phyloP scores from a whole-genome alignment of 306 rosid genomes.

The Dicorynia guianensis region DNA sequence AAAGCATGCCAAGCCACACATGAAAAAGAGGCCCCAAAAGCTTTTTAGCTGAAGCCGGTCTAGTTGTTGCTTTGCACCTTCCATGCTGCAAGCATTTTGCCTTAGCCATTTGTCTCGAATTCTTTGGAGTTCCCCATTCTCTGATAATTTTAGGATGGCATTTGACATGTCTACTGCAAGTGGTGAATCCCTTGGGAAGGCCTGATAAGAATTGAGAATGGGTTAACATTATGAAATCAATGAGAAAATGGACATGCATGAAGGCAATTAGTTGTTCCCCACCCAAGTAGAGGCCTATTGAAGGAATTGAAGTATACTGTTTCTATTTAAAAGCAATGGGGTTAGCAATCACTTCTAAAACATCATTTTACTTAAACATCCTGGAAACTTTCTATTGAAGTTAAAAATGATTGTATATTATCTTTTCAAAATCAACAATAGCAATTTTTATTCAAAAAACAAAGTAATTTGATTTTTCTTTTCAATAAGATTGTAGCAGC shows the following conservation, averaged over 20 bases:
- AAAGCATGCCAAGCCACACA: slow-evolving; percentile 60
- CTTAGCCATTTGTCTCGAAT: slow-evolving; percentile 71
- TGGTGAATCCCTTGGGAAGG: slow-evolving; percentile 60
- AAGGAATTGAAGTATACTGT: background rate
- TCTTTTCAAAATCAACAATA: no score
- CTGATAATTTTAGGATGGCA: slow-evolving; percentile 59
- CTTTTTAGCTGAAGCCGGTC: slow-evolving; percentile 58
- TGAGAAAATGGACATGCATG: background rate
- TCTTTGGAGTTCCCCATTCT: slow-evolving; percentile 65
- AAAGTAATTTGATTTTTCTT: no score
- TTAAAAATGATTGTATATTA: no score
- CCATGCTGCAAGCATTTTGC: slow-evolving; percentile 58
- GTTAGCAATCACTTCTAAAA: no score
- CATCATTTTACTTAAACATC: no score
- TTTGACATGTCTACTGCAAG: slow-evolving; percentile 63
- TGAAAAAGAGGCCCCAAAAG: slow-evolving; percentile 62
- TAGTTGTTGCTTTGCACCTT: slow-evolving; percentile 50
- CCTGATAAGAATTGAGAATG: slow-evolving; percentile 42
- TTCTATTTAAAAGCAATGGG: background rate
- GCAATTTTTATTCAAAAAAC: no score
- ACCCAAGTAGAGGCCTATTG: background rate
- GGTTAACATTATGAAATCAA: background rate
- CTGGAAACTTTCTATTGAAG: no score
- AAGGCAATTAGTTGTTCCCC: background rate
- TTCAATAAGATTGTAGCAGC: no score